Evolutionary conservation across 345 rosid genomes (phyloP), one percentile per base, ranked within the genome.

Genomic region (Hirschfeldia incana): DNA sequence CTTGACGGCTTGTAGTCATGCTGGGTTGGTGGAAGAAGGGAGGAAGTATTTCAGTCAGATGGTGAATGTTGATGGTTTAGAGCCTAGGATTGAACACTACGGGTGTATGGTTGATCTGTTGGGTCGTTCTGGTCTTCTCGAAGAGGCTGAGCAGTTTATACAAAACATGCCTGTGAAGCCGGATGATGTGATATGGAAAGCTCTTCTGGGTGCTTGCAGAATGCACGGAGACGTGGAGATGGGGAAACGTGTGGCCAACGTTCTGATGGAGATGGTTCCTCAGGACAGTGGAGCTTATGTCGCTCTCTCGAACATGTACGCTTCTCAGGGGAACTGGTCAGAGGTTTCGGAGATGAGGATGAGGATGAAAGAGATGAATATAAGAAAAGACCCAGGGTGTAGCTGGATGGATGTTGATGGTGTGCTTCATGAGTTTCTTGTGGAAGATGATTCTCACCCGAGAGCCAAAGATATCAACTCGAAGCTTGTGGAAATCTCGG

Each of bases 61-160:
- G 92, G 82, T 79, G 62, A 81, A 75, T 65, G 83, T 76, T 17
- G 82, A 36, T 15, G 91, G 90, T 42, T 55, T 90, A 33, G 89
- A 86, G 37, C 95, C 92, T 27, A 88, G 88, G 73, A 74, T 92
- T 2, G 95, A 89, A 79, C 97, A 92, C 72, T 90, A 86, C 32
- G 88, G 94, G 6, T 90, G 92, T 70, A 86, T 90, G 94, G 90
- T 89, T 78, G 95, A 92, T 81, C 79, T 92, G 34, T 73, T 90
- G 59, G 91, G 92, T 13, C 90, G 92, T 1, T 87, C 88, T 0
- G 91, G 88, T 61, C 83, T 78, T 64, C 75, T 92, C 30, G 78
- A 83, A 49, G 91, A 92, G 75, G 94, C 91, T 30, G 91, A 89
- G 73, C 81, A 89, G 80, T 79, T 88, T 78, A 84, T 90, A 75